Percentiles rank a stretch among this genome's conserved stretches.
Conservation (phyloP, 2,329 filamentous ascomycete genomes). For the Colletotrichum orchidophilum region DNA sequence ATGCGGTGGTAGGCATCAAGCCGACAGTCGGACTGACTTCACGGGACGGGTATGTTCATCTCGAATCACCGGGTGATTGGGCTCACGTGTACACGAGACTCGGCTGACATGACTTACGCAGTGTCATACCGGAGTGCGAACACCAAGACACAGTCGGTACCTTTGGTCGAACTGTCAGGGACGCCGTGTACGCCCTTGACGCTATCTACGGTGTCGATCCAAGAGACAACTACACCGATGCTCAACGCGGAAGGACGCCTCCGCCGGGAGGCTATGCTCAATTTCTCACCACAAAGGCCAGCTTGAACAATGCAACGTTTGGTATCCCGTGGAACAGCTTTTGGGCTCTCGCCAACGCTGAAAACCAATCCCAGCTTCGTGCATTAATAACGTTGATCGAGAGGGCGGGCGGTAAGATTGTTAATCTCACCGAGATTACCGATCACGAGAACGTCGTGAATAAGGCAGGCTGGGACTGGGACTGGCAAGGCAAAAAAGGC, state of each 20-base stretch:
- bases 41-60: constrained; percentile 52
- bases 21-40: constrained; percentile 79
- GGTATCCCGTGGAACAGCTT: constrained; percentile 77
- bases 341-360: constrained; percentile 68
- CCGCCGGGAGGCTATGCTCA: constrained; percentile 65
- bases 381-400: constrained; percentile 62
- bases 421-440: constrained; percentile 76
- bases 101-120: neutral
- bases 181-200: constrained; percentile 72
- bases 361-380: constrained; percentile 63
- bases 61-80: neutral
- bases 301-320: constrained; percentile 70
- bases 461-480: constrained; percentile 77
- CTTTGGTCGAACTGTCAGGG: constrained; percentile 72
- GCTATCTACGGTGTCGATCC: constrained; percentile 72
- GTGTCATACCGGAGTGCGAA: constrained; percentile 69
- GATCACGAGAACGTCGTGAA: constrained; percentile 69
- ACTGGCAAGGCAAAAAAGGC: constrained; percentile 57
- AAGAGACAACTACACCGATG: constrained; percentile 72
- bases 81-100: neutral
- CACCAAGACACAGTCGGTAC: constrained; percentile 76
- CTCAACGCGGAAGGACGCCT: constrained; percentile 56
- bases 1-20: constrained; percentile 77
- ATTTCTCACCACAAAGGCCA: constrained; percentile 62
- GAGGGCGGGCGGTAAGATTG: constrained; percentile 69